Evolutionary conservation across 169 alveolate genomes (phyloP).

Genomic region (Cryptosporidium sp.): DNA sequence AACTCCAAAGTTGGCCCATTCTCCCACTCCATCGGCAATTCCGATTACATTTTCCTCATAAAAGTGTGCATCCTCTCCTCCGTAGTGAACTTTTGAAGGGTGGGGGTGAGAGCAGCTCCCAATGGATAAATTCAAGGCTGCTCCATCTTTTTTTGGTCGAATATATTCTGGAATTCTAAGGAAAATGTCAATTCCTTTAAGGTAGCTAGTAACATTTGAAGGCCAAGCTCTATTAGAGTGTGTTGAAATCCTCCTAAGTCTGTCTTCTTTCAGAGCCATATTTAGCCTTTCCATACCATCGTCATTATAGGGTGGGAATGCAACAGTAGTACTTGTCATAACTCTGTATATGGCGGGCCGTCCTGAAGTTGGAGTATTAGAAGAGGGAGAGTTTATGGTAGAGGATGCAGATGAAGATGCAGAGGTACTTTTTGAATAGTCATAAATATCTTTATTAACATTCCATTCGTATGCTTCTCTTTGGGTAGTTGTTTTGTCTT

Average conservation of each 20-base stretch:
- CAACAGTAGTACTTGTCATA: conserved; percentile 46
- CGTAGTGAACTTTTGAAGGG: conserved; percentile 83
- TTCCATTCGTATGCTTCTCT: conserved; percentile 2
- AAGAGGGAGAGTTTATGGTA: not conserved
- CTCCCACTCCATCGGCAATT: conserved; percentile 87
- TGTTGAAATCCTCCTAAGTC: conserved; percentile 52
- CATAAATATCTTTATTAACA: not conserved
- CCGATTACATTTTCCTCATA: conserved; percentile 81
- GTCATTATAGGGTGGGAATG: conserved; percentile 30
- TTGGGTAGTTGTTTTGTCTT: not conserved
- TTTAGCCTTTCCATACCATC: conserved; percentile 52
- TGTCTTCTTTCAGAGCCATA: conserved; percentile 61
- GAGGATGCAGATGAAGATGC: not conserved
- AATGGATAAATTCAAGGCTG: conserved; percentile 18
- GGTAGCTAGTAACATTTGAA: conserved; percentile 48
- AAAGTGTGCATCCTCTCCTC: conserved; percentile 91
- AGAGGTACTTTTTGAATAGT: not conserved
- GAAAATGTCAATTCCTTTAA: conserved; percentile 61
- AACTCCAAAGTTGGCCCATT: conserved; percentile 82
- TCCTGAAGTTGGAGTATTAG: conserved; percentile 10
- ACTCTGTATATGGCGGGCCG: conserved; percentile 36
- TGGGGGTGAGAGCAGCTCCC: conserved; percentile 79
- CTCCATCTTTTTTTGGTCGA: conserved; percentile 28
- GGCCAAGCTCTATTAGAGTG: conserved; percentile 59
- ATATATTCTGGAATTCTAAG: conserved; percentile 54